Conservation (phyloP, 139 green algal genomes). For the Ostreobium quekettii region DNA sequence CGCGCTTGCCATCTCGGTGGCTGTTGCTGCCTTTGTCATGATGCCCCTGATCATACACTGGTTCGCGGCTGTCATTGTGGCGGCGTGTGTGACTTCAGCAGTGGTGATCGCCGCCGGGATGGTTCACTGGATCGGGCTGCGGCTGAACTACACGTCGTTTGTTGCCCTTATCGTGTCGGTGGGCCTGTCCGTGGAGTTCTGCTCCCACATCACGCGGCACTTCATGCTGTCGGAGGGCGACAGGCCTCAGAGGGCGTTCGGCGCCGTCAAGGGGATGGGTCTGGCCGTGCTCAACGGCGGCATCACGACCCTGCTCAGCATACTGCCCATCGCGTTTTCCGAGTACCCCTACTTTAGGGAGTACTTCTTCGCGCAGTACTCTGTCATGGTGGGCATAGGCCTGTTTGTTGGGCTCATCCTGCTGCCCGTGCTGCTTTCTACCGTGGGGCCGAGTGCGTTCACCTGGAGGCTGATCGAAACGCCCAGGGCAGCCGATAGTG, state of each 20-base stretch:
- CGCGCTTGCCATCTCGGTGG: not conserved
- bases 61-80: not conserved
- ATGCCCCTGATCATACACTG: conserved; percentile 8
- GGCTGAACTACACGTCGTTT: not conserved
- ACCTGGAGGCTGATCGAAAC: too few species aligned
- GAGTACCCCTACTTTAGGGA: not conserved
- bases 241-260: not conserved
- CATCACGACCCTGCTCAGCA: conserved; percentile 10
- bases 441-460: conserved; percentile 6
- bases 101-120: not conserved
- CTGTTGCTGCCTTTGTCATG: conserved; percentile 8
- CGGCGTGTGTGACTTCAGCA: not conserved
- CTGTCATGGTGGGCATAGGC: not conserved
- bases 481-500: too few species aligned
- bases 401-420: conserved; percentile 3
- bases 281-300: conserved; percentile 16
- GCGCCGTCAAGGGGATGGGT: conserved; percentile 5
- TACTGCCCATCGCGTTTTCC: conserved; percentile 6
- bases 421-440: conserved; percentile 2
- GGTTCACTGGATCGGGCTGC: not conserved
- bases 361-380: conserved; percentile 16
- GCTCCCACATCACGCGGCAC: conserved; percentile 13
- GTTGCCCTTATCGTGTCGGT: conserved; percentile 8
- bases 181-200: conserved; percentile 10
- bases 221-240: conserved; percentile 12